Conservation (phyloP, 345 rosid species). For the Conringia planisiliqua region DNA sequence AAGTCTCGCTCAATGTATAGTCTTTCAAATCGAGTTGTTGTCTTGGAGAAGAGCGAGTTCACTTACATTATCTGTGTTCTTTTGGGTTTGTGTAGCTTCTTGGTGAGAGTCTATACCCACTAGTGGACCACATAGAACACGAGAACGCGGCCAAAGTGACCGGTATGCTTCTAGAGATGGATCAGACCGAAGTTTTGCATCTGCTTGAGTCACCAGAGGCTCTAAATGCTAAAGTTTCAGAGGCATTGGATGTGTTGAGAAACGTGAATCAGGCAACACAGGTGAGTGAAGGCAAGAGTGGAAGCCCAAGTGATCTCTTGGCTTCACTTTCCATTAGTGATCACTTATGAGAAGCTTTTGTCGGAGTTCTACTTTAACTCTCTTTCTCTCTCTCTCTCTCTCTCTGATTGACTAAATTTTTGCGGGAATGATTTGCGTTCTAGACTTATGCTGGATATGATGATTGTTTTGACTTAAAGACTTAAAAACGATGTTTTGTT, state of each 20-base stretch:
- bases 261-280: slow-evolving; percentile 49
- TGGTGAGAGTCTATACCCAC: slow-evolving; percentile 71
- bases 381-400: background rate
- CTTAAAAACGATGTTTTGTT: background rate
- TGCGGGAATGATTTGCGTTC: slow-evolving; percentile 25
- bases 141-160: slow-evolving; percentile 79
- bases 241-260: slow-evolving; percentile 68
- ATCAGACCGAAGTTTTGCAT: slow-evolving; percentile 70
- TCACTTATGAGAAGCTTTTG: slow-evolving; percentile 23
- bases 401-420: slow-evolving; percentile 32
- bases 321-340: slow-evolving; percentile 61
- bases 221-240: slow-evolving; percentile 67
- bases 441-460: slow-evolving; percentile 4
- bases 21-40: background rate
- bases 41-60: background rate
- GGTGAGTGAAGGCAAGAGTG: slow-evolving; percentile 33
- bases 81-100: slow-evolving; percentile 42
- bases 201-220: slow-evolving; percentile 79
- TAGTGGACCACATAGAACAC: slow-evolving; percentile 67
- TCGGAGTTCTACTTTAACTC: background rate
- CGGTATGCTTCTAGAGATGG: slow-evolving; percentile 83
- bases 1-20: slow-evolving; percentile 14
- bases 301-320: slow-evolving; percentile 51
- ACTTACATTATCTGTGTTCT: background rate
- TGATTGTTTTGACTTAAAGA: slow-evolving; percentile 17